Base-by-base conservation (phyloP, 805 yeast genomes). In the Nakazawaea wyomingensis region DNA sequence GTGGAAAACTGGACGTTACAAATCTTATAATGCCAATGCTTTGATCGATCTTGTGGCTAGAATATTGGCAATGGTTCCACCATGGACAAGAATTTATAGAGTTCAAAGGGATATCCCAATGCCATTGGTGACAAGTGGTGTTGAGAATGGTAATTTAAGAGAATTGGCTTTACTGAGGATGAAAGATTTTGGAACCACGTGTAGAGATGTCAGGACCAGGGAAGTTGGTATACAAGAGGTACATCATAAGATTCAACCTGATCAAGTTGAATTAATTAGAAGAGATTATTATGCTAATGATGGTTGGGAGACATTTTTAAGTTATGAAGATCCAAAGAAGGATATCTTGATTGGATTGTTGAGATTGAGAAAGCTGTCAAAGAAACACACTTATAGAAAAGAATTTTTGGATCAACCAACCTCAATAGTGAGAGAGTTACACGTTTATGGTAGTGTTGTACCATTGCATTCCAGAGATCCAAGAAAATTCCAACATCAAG, bases 171-270 rank as follows among this genome's bases (percentile, higher is more conserved):
- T 93, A 39, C 96, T 96, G 1, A 78, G 99, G 65, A 93, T 93
- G 99, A 88, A 88, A 57, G 99, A 93, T 67, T 89, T 93, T 56
- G 99, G 99, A 48, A 89, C 96, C 1, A 74, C 85, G 34, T 91
- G 98, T 63, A 74, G 99, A 53, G 99, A 93, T 62, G 96, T 93
- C 8, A 82, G 99, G 60, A 89, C 99, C 0, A 79, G 99, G 65
- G 99, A 93, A 66, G 99, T 93, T 22, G 99, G 99, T 48, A 93
- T 93, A 45, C 98, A 93, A 63, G 99, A 93, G 59, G 98, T 93
- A 3, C 99, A 93, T 61, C 96, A 90, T 61, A 89, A 89, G 60
- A 95, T 93, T 19, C 85, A 85, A 36, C 99, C 99, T 0, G 98
- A 93, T 59, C 98, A 93, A 63, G 96, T 93, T 14, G 99, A 93